Conservation (phyloP, 768 basidiomycete genomes). For the Termitomyces heimii region DNA sequence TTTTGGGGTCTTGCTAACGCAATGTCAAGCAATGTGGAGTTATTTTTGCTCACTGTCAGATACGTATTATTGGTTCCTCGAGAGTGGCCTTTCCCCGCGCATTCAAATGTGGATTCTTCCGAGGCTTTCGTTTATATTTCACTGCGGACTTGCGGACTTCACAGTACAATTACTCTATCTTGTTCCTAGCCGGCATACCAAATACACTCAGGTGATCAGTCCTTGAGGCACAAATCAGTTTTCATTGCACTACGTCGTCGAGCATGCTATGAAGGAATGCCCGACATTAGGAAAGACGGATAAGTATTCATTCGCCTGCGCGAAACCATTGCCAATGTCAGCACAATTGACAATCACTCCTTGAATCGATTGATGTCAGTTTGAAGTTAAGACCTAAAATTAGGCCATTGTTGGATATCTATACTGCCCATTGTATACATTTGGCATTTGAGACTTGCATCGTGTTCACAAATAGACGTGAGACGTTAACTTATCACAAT, state of each 20-base stretch:
- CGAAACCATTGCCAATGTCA: background rate
- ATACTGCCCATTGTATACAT: background rate
- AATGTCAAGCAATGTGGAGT: background rate
- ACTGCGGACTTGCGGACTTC: background rate
- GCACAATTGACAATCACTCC: too few species aligned
- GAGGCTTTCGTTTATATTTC: background rate
- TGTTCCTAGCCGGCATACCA: background rate
- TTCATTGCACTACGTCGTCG: background rate
- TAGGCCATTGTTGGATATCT: background rate
- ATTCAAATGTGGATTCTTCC: background rate
- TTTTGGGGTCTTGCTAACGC: slow-evolving; percentile 1
- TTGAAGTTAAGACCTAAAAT: background rate
- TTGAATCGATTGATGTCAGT: background rate
- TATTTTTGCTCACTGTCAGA: background rate
- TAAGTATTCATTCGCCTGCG: background rate
- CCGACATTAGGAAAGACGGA: background rate
- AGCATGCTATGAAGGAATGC: background rate
- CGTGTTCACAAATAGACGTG: background rate
- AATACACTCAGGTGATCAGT: background rate
- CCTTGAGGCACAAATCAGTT: background rate
- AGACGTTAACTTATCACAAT: background rate
- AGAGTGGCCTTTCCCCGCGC: background rate
- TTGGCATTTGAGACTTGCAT: background rate
- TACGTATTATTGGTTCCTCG: background rate
- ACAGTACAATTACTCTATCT: background rate